Base-by-base conservation (phyloP, 768 basidiomycete species). In the Xerocomellus intermedius region DNA sequence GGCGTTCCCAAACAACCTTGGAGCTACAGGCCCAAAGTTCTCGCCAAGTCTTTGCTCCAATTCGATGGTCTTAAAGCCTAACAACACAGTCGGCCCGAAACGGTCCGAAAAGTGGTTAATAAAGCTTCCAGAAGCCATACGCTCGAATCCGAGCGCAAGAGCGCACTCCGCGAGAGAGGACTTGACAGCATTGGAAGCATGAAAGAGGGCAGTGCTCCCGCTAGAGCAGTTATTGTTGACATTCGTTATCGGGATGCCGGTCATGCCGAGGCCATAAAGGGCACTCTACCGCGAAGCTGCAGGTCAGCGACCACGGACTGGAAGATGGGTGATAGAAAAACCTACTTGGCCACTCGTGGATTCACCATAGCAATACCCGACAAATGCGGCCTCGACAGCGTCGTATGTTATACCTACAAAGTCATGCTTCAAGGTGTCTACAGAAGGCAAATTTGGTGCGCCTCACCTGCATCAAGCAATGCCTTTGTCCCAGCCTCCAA, bases 191-290 rank as follows among this genome's bases (percentile, higher is more conserved):
- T 78, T 82, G 55, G 84, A 84, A 3, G 86, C 86, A 37, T 87
- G 80, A 67, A 79, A 86, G 13, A 92, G 75, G 13, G 91, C 90
- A 1, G 86, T 79, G 47, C 85, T 86, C 3, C 89, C 89, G 2
- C 88, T 91, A 2, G 89, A 85, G 61, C 89, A 91, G 68, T 89
- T 89, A 72, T 91, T 91, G 74, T 90, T 91, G 42, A 91, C 86
- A 61, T 91, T 94, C 49, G 86, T 79, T 62, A 93, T 86, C 2
- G 89, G 89, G 54, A 94, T 91, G 43, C 82, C 77, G 0, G 89
- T 92, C 67, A 92, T 77, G 17, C 91, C 90, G 33, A 93, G 82
- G 66, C 82, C 83, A 71, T 92, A 91, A 28, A 93, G 72, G 7
- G 87, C 82, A n/a, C 88, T 77, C 83, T 93, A 22, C 1, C 0